Evolutionary conservation across 2,329 filamentous ascomycete species (phyloP).

Genomic region (Hirsutella rhossiliensis): DNA sequence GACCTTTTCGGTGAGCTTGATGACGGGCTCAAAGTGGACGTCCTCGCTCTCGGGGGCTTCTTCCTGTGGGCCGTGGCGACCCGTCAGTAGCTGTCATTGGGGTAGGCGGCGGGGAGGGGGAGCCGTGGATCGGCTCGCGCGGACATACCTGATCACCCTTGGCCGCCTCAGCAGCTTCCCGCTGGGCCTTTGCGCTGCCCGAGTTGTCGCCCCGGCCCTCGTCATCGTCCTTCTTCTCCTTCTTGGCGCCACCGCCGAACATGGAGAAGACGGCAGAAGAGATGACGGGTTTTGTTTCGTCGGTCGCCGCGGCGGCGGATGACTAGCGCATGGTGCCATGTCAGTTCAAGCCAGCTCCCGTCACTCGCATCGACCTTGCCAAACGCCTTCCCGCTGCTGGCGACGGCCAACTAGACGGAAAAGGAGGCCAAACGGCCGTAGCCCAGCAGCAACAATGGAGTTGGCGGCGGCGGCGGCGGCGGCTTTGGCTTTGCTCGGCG

Average conservation of each 20-base stretch:
- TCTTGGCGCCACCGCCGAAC: conserved; percentile 96
- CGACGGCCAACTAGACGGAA: too few relatives aligned
- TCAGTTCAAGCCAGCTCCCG: conserved; percentile 1
- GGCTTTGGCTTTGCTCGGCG: not conserved
- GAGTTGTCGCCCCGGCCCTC: conserved; percentile 79
- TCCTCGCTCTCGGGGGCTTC: conserved; percentile 80
- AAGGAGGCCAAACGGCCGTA: too few relatives aligned
- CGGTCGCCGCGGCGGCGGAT: conserved; percentile 7
- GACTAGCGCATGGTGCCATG: not conserved
- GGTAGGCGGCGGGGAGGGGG: not conserved
- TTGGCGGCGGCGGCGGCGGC: not conserved
- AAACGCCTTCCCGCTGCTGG: too few relatives aligned
- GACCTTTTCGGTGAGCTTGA: conserved; percentile 91
- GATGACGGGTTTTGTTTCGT: conserved; percentile 26
- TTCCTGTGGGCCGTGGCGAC: conserved; percentile 34
- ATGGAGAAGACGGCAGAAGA: conserved; percentile 80
- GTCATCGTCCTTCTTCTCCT: conserved; percentile 80
- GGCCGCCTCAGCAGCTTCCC: conserved; percentile 44
- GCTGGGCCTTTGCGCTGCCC: conserved; percentile 74
- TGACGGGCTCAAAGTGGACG: conserved; percentile 93
- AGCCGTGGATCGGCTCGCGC: not conserved
- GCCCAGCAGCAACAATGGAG: not conserved
- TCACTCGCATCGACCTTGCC: too few relatives aligned
- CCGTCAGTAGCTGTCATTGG: conserved; percentile 1
- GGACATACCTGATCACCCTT: conserved; percentile 45